These are phyloP conservation scores for Monascus purpureus DNA, from an alignment of 495 filamentous ascomycete genomes.

Conservation along the genomic window DNA sequence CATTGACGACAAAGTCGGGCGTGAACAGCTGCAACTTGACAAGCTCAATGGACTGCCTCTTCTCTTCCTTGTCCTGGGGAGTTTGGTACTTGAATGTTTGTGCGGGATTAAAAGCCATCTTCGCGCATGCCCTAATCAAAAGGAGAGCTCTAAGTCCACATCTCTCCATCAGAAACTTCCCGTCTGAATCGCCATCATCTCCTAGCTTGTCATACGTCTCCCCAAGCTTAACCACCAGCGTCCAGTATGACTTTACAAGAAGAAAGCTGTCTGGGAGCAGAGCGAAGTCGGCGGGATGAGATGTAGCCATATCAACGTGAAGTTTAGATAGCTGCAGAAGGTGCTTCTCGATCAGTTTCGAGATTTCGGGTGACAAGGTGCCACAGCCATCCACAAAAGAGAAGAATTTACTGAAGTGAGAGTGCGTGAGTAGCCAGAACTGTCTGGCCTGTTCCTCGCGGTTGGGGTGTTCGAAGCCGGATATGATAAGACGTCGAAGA, in stretches of 20 bases:
- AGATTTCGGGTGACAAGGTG: constrained; percentile 17
- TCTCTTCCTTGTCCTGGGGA: constrained; percentile 53
- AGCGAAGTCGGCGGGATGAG: constrained; percentile 67
- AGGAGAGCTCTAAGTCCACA: constrained; percentile 68
- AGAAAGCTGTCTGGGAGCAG: constrained; percentile 61
- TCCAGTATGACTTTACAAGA: constrained; percentile 73
- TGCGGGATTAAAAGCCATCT: constrained; percentile 65
- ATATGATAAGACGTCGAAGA: constrained; percentile 61
- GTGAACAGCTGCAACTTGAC: constrained; percentile 63
- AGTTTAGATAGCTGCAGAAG: constrained; percentile 81
- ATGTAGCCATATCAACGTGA: constrained; percentile 66
- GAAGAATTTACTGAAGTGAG: constrained; percentile 60
- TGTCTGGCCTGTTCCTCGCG: constrained; percentile 56
- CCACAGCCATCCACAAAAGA: constrained; percentile 16
- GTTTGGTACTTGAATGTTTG: constrained; percentile 73
- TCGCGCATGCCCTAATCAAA: constrained; percentile 68
- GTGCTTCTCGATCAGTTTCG: constrained; percentile 60
- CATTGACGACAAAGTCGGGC: constrained; percentile 55
- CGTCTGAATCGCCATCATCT: constrained; percentile 34
- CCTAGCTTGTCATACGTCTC: constrained; percentile 46
- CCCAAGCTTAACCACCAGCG: constrained; percentile 57
- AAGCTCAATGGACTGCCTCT: constrained; percentile 44
- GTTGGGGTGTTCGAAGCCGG: constrained; percentile 75
- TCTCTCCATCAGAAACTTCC: constrained; percentile 52
- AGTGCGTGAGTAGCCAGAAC: constrained; percentile 59